These are phyloP conservation scores for Yamadazyma akitaensis DNA, from an alignment of 805 yeast species.

Conservation along the genomic window DNA sequence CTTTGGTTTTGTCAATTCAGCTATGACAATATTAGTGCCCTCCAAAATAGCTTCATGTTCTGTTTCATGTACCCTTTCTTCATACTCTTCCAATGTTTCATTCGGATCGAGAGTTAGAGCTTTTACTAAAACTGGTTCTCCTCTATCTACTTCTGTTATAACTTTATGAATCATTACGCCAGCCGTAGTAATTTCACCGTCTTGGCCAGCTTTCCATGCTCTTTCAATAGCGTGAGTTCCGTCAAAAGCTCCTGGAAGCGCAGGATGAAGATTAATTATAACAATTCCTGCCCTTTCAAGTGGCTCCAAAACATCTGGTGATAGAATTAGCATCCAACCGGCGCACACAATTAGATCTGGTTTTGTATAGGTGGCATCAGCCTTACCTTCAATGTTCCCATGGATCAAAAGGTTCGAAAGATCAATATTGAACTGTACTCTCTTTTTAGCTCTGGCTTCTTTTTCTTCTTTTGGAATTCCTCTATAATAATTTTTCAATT, in stretches of 20 bases:
- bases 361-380: conserved; percentile 32
- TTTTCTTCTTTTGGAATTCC: conserved; percentile 70
- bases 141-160: conserved; percentile 93
- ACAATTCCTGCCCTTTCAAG: conserved; percentile 59
- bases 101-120: conserved; percentile 61
- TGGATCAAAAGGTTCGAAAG: conserved; percentile 64
- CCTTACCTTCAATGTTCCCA: conserved; percentile 38
- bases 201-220: conserved; percentile 93
- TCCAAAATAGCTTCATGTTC: conserved; percentile 95
- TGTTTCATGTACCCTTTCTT: conserved; percentile 70
- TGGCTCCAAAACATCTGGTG: conserved; percentile 70
- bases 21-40: conserved; percentile 68
- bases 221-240: conserved; percentile 97
- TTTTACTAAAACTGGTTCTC: conserved; percentile 82
- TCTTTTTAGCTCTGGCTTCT: conserved; percentile 52
- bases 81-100: conserved; percentile 79
- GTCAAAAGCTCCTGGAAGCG: conserved; percentile 94
- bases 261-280: conserved; percentile 93
- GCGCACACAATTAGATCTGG: conserved; percentile 95
- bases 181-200: conserved; percentile 68
- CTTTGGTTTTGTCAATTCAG: conserved; percentile 18
- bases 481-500: conserved; percentile 67
- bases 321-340: conserved; percentile 95
- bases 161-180: conserved; percentile 98
- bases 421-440: conserved; percentile 74